Conservation (phyloP, 2,329 filamentous ascomycete species). For the Zymoseptoria passerinii region DNA sequence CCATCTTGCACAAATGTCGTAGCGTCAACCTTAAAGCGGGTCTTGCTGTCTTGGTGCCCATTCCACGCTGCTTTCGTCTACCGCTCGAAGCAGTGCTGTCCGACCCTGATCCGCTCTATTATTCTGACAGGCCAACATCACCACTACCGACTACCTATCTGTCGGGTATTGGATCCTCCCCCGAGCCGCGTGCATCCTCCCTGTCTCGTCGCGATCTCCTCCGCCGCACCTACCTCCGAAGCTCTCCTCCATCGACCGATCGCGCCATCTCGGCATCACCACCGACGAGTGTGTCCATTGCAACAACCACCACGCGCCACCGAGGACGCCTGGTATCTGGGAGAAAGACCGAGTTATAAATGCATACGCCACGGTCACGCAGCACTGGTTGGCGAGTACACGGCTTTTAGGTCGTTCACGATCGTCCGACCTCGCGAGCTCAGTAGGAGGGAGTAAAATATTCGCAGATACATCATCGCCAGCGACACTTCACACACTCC, state of each 20-base stretch:
- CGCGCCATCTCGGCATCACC: neutral
- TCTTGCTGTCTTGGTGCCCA: neutral
- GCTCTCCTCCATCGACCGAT: neutral
- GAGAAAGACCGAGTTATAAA: neutral
- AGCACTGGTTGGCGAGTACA: slow-evolving; percentile 4
- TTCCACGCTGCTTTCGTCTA: neutral
- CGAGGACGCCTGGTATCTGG: neutral
- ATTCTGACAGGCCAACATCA: neutral
- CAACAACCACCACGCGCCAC: neutral
- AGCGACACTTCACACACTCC: neutral
- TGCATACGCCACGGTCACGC: neutral
- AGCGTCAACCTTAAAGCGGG: neutral
- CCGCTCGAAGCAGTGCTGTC: neutral
- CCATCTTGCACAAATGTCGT: neutral
- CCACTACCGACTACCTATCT: neutral
- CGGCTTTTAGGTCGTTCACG: slow-evolving; percentile 16
- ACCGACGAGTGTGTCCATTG: neutral
- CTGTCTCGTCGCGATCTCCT: neutral
- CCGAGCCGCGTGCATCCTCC: neutral
- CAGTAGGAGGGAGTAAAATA: neutral
- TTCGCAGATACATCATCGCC: neutral
- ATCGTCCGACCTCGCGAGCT: neutral
- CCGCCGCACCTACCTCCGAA: neutral
- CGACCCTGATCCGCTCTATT: neutral
- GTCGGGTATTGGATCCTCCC: neutral